Evolutionary conservation across 805 yeast genomes (phyloP), one percentile per base, ranked within the genome.

Genomic region (Candida corydali): DNA sequence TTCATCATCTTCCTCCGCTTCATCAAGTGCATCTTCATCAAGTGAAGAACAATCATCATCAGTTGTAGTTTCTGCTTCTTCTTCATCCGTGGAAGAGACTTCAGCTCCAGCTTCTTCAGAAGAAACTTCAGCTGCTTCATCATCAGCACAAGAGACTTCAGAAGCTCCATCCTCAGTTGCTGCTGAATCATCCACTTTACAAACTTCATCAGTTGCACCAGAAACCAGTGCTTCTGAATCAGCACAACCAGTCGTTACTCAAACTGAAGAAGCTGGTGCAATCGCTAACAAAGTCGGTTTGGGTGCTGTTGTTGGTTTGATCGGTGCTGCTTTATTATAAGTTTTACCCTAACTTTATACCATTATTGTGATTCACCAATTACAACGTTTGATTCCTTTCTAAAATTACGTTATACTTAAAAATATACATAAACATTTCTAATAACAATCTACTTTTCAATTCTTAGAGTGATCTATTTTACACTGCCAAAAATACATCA

Each of bases 221-320:
- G 43, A 3, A 56, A 41, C 53, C n/a, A 38, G 39, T 4, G 51
- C 49, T 16, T 51, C 49, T 24, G 25, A 50, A 9, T 49, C 37
- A 3, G 36, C 45, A 34, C 67, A 11, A 38, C 68, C 12, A 34
- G 36, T 37, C 12, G 32, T 58, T 60, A 51, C 52, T 49, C 57
- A 45, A 41, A 49, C 47, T 44, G 54, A 44, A 59, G 45, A 29
- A 43, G 54, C 40, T 45, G 55, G 45, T 59, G 46, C 55, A 27
- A 56, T 37, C 34, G 54, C 50, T 20, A 55, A 43, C 17, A 26
- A 24, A 25, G 43, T 37, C 11, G 46, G 45, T 26, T 46, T 42
- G 42, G 59, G 63, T 32, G 69, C 69, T 42, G 43, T 63, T 11
- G 60, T 59, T 40, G 73, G 70, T 35, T 49, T 68, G 17, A 54